Evolutionary conservation across 345 rosid genomes (phyloP).

Genomic region (Combretum micranthum): DNA sequence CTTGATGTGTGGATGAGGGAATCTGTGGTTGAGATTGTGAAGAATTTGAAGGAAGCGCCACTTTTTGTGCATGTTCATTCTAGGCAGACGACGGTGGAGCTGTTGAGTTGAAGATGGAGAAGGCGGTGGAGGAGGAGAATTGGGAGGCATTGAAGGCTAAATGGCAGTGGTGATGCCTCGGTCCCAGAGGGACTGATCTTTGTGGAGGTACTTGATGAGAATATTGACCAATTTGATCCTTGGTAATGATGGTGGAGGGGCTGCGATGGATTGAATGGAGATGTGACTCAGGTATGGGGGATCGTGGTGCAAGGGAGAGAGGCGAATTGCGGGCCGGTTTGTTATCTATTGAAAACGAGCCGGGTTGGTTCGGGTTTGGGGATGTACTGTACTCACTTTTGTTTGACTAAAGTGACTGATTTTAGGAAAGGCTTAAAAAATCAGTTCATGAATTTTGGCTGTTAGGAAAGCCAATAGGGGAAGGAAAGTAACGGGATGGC

Average conservation of each 20-base stretch:
- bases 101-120: constrained; percentile 25
- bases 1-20: constrained; percentile 67
- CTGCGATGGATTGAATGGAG: constrained; percentile 5
- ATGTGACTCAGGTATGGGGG: constrained; percentile 49
- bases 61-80: constrained; percentile 54
- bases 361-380: constrained; percentile 40
- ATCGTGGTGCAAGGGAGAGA: constrained; percentile 72
- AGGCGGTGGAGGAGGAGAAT: constrained; percentile 13
- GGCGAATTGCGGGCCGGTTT: constrained; percentile 39
- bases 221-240: constrained; percentile 5
- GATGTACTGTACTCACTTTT: constrained; percentile 54
- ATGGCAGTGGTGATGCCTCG: constrained; percentile 48
- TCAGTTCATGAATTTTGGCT: constrained; percentile 72
- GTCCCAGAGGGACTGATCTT: constrained; percentile 73
- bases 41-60: constrained; percentile 56
- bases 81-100: constrained; percentile 13
- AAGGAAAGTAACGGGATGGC: no score
- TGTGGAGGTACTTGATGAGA: constrained; percentile 49
- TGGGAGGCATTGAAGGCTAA: constrained; percentile 39
- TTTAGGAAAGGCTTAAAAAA: constrained; percentile 42
- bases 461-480: constrained; percentile 7
- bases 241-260: not conserved
- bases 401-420: constrained; percentile 51
- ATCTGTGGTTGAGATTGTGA: constrained; percentile 72
- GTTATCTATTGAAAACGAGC: constrained; percentile 60